Evolutionary conservation across 257 asterid species (phyloP), one percentile per base, ranked within the genome.

Genomic region (Solanum peruvianum): DNA sequence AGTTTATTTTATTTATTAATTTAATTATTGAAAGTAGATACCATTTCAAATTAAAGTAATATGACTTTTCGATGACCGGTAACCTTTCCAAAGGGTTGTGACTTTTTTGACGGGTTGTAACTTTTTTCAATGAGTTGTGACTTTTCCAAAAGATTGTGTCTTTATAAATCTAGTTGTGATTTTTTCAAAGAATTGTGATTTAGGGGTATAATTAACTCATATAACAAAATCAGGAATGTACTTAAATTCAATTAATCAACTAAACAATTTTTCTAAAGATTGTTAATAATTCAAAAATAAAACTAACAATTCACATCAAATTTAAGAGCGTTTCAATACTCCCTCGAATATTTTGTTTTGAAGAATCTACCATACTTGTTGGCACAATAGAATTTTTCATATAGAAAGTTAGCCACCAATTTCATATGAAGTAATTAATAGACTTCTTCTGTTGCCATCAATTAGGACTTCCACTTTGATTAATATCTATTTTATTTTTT

Each of bases 231-330:
- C 1, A 2, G 0, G 0, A 11, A 5, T 20, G 1, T 56, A 56
- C 20, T 56, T 56, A 7, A 0, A 4, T 1, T 56, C n/a, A 56
- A 20, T 56, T 56, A 56, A 56, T 56, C 64, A 56, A 56, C 11
- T 56, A 18, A 56, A 56, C 0, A 52, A 18, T 52, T 0, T 56
- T 7, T 2, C 18, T 56, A 18, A 18, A 56, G 2, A 0, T 20
- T 56, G 0, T 20, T 20, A 56, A 56, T 18, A 56, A 1, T 56
- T 56, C 1, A 0, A 56, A 0, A 0, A 56, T 56, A 20, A 7
- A 56, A 56, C 11, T 56, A 18, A 7, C 5, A 56, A 56, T 56
- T 56, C 11, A 0, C 64, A 18, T 18, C 4, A 18, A 56, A 56
- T 18, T 1, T 18, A 56, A 0, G 11, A 0, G 1, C 5, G 4